phyloP scores from a whole-genome alignment of 345 rosid genomes.

The Salix koriyanagi region DNA sequence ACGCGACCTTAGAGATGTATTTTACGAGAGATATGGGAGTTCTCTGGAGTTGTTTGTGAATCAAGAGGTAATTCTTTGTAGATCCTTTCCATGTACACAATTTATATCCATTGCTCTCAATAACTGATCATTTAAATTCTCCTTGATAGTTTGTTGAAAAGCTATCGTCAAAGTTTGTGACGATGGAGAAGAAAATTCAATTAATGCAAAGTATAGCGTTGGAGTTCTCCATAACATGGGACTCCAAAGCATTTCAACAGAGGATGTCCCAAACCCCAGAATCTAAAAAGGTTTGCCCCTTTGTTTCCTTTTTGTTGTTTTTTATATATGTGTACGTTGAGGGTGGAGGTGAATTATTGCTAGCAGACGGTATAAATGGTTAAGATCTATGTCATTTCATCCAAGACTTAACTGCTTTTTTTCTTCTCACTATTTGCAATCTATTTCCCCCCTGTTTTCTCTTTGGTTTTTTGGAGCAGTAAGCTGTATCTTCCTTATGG shows the following conservation, averaged over 20 bases:
- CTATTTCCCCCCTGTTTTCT: background rate
- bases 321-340: background rate
- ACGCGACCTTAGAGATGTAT: slow-evolving; percentile 77
- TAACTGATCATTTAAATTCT: slow-evolving; percentile 20
- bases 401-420: background rate
- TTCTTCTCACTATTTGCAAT: background rate
- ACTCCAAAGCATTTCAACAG: slow-evolving; percentile 55
- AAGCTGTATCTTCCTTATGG: slow-evolving; percentile 11
- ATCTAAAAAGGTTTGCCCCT: slow-evolving; percentile 43
- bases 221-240: slow-evolving; percentile 81
- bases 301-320: slow-evolving; percentile 6
- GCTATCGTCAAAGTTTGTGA: slow-evolving; percentile 45
- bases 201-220: slow-evolving; percentile 70
- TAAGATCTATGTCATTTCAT: background rate
- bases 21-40: slow-evolving; percentile 73
- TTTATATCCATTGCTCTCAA: background rate
- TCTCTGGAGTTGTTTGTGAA: slow-evolving; percentile 60
- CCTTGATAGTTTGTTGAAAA: slow-evolving; percentile 61
- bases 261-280: slow-evolving; percentile 40
- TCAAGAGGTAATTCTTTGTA: slow-evolving; percentile 53
- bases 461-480: background rate
- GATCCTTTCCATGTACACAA: background rate
- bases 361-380: background rate
- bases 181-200: slow-evolving; percentile 60
- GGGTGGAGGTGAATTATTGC: background rate